Evolutionary conservation across 2,329 filamentous ascomycete genomes (phyloP).

Genomic region (Venturiaceae sp.): DNA sequence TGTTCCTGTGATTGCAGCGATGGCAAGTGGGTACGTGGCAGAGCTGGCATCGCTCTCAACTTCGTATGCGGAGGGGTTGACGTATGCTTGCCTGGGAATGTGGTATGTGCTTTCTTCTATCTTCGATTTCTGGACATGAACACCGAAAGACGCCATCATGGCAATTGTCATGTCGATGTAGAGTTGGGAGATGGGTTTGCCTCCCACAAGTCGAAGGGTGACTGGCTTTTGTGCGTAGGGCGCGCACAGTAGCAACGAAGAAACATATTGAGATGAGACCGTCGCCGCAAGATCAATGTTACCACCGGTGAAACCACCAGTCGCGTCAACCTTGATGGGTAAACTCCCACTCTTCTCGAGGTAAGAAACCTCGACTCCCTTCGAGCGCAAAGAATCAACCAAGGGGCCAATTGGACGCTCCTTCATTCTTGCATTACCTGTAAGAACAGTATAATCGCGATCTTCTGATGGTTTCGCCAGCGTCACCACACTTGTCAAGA

Average conservation of each 20-base stretch:
- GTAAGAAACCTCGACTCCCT: slow-evolving; percentile 82
- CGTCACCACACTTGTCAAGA: slow-evolving; percentile 83
- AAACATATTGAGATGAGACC: slow-evolving; percentile 98
- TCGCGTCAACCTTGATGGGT: slow-evolving; percentile 72
- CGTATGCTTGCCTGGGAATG: slow-evolving; percentile 76
- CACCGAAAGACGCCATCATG: slow-evolving; percentile 93
- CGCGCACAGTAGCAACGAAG: slow-evolving; percentile 90
- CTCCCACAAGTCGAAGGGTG: slow-evolving; percentile 82
- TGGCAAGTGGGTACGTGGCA: slow-evolving; percentile 87
- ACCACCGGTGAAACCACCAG: slow-evolving; percentile 74
- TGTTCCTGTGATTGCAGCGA: slow-evolving; percentile 91
- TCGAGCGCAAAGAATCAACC: slow-evolving; percentile 78
- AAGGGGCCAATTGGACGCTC: slow-evolving; percentile 86
- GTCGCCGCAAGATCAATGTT: slow-evolving; percentile 88
- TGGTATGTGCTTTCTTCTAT: slow-evolving; percentile 86
- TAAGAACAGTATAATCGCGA: slow-evolving; percentile 65
- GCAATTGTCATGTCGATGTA: slow-evolving; percentile 99
- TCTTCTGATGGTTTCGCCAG: slow-evolving; percentile 59
- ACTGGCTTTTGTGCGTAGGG: slow-evolving; percentile 94
- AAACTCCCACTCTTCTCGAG: slow-evolving; percentile 75
- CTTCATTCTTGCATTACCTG: slow-evolving; percentile 95
- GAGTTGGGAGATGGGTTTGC: slow-evolving; percentile 90
- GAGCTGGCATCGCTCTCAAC: slow-evolving; percentile 97
- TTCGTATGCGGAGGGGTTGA: slow-evolving; percentile 75
- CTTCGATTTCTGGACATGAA: slow-evolving; percentile 65